Conservation (phyloP, 1,139 yeast genomes). For the Wickerhamiella pararugosa region DNA sequence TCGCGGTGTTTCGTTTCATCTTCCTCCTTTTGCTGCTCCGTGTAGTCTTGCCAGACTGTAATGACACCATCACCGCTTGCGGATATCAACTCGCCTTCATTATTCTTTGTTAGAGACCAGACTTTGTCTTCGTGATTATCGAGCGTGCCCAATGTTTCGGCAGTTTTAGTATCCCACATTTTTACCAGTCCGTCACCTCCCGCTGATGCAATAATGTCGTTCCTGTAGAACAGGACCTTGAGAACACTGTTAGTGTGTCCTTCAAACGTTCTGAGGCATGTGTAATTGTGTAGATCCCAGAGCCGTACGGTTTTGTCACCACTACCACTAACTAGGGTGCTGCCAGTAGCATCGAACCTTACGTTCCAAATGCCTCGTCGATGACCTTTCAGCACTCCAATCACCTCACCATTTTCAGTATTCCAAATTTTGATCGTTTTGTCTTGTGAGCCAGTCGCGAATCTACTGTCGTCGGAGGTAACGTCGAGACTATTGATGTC, state of each 20-base stretch:
- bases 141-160: slow-evolving; percentile 67
- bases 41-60: slow-evolving; percentile 77
- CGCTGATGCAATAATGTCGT: slow-evolving; percentile 58
- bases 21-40: slow-evolving; percentile 46
- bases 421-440: slow-evolving; percentile 86
- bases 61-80: slow-evolving; percentile 95
- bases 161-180: slow-evolving; percentile 68
- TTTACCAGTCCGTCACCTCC: slow-evolving; percentile 94
- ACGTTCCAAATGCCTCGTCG: slow-evolving; percentile 92
- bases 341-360: slow-evolving; percentile 64
- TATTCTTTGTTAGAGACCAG: slow-evolving; percentile 53
- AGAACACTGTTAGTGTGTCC: slow-evolving; percentile 92
- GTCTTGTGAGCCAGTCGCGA: slow-evolving; percentile 95
- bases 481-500: slow-evolving; percentile 82
- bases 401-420: slow-evolving; percentile 60
- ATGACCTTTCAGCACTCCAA: slow-evolving; percentile 78
- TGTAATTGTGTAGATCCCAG: slow-evolving; percentile 71
- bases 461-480: slow-evolving; percentile 72
- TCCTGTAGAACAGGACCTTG: slow-evolving; percentile 52
- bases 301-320: slow-evolving; percentile 85
- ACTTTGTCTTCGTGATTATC: slow-evolving; percentile 90
- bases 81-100: slow-evolving; percentile 56
- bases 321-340: slow-evolving; percentile 59
- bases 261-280: slow-evolving; percentile 71
- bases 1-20: slow-evolving; percentile 35